Conservation (phyloP, 306 rosid genomes). For the Dalbergia cultrata region DNA sequence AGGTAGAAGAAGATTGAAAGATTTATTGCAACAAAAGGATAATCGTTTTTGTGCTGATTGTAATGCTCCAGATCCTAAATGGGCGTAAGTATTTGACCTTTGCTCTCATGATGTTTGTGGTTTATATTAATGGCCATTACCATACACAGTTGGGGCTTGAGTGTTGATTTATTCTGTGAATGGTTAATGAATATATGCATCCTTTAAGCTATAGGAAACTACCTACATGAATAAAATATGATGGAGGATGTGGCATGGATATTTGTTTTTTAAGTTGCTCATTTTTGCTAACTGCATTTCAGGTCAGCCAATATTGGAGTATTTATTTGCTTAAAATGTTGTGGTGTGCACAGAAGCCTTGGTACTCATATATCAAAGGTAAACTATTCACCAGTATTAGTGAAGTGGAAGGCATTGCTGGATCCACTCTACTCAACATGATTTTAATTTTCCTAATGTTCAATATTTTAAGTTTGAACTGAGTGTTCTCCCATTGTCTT, state of each 20-base stretch:
- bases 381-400: conserved; percentile 36
- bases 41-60: conserved; percentile 94
- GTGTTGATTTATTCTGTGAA: conserved; percentile 15
- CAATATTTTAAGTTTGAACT: conserved; percentile 18
- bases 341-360: conserved; percentile 96
- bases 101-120: conserved; percentile 1
- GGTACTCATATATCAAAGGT: conserved; percentile 98
- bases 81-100: conserved; percentile 83
- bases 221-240: conserved; percentile 22
- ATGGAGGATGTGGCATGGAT: background rate
- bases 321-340: conserved; percentile 94
- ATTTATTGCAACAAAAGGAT: conserved; percentile 75
- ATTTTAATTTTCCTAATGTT: background rate
- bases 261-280: background rate
- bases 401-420: conserved; percentile 36
- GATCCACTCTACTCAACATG: background rate
- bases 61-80: conserved; percentile 92
- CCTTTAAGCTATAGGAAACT: conserved; percentile 35
- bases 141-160: conserved; percentile 1
- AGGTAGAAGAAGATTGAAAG: conserved; percentile 86
- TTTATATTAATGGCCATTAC: conserved; percentile 29
- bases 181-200: conserved; percentile 34
- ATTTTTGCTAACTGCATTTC: conserved; percentile 48
- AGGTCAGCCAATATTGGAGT: conserved; percentile 99
- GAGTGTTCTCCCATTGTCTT: conserved; percentile 12